A percentile compares a stretch with the other conserved stretches of the same genome.
Conservation (phyloP, 306 rosid species). For the Aeschynomene evenia region DNA sequence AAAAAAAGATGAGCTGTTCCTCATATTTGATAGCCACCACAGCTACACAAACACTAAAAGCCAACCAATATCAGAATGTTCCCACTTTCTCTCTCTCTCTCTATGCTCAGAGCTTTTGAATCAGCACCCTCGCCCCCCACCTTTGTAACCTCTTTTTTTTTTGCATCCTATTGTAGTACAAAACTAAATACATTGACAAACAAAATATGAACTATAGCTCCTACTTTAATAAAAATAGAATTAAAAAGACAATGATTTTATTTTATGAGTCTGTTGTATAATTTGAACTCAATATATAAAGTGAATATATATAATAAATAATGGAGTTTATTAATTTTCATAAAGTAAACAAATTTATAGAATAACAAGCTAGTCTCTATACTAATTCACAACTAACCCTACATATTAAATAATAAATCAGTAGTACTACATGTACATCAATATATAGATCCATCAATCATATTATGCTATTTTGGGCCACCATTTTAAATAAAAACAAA, state of each 20-base stretch:
- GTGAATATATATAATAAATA: not conserved
- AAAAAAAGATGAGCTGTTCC: slow-evolving; percentile 65
- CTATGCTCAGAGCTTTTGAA: slow-evolving; percentile 50
- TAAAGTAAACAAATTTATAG: too few species aligned
- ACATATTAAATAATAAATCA: too few species aligned
- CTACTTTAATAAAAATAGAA: not conserved
- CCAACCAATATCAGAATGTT: slow-evolving; percentile 76
- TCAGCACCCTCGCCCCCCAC: slow-evolving; percentile 60
- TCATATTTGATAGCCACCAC: slow-evolving; percentile 77
- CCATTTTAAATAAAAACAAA: too few species aligned
- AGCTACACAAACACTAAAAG: slow-evolving; percentile 60
- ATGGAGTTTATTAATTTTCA: not conserved
- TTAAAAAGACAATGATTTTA: too few species aligned
- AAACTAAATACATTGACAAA: slow-evolving; percentile 15
- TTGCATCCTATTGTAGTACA: not conserved
- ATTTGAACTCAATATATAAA: not conserved
- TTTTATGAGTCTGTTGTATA: not conserved
- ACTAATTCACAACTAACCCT: too few species aligned
- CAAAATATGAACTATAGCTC: not conserved
- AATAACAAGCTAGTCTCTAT: too few species aligned
- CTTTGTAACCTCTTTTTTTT: slow-evolving; percentile 21
- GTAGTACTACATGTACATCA: too few species aligned
- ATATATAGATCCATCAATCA: too few species aligned
- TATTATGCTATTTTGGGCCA: too few species aligned
- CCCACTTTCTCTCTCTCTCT: slow-evolving; percentile 38